phyloP scores from a whole-genome alignment of 1,284 basidiomycete species.

The Gomphus bonarii region DNA sequence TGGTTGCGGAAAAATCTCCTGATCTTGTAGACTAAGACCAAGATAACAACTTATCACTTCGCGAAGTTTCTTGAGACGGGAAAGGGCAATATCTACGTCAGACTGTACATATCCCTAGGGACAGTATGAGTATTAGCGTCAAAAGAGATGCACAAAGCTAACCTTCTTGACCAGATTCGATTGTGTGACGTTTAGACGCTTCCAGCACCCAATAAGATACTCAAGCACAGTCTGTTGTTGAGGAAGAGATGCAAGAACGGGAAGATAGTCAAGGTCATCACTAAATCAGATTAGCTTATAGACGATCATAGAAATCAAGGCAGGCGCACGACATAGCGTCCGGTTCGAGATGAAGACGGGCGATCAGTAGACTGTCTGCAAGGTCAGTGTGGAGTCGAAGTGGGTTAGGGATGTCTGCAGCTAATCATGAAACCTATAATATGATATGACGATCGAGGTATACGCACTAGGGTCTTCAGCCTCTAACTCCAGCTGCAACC shows the following conservation, averaged over 20 bases:
- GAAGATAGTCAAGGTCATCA: constrained; percentile 73
- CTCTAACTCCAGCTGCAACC: constrained; percentile 59
- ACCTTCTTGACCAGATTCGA: constrained; percentile 55
- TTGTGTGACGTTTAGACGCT: constrained; percentile 56
- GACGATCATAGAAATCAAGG: background rate
- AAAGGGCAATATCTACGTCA: constrained; percentile 52
- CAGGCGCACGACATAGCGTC: constrained; percentile 56
- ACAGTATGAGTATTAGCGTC: constrained; percentile 11
- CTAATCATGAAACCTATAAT: background rate
- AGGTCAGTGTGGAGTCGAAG: constrained; percentile 44
- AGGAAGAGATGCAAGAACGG: constrained; percentile 73
- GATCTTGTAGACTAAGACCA: constrained; percentile 84
- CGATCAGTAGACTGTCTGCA: constrained; percentile 76
- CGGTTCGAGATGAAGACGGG: constrained; percentile 79
- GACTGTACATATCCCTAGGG: constrained; percentile 48
- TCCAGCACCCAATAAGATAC: constrained; percentile 90
- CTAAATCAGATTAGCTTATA: constrained; percentile 25
- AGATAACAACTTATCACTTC: constrained; percentile 84
- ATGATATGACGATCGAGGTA: background rate
- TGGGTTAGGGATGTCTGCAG: constrained; percentile 15
- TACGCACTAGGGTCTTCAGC: constrained; percentile 53
- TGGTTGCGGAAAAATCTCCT: constrained; percentile 91
- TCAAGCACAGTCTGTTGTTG: constrained; percentile 79
- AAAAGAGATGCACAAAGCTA: background rate
- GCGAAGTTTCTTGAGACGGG: constrained; percentile 61